phyloP scores from a whole-genome alignment of 306 rosid species.

The Vigna hirtella region DNA sequence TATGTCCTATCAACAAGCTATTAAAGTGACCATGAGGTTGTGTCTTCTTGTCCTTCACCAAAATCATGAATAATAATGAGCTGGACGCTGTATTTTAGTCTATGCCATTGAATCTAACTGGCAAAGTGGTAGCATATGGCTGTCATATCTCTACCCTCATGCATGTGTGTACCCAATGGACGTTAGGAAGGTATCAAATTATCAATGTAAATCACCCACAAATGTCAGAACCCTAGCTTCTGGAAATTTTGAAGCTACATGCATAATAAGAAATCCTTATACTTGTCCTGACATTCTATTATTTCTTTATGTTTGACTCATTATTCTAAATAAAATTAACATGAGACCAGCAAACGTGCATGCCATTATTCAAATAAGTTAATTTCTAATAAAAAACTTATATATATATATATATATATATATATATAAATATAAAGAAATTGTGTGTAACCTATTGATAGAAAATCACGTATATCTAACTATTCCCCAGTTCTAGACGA shows the following conservation, averaged over 20 bases:
- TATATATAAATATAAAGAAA: neutral
- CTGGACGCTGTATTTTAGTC: slow-evolving; percentile 36
- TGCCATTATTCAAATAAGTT: neutral
- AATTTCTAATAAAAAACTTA: neutral
- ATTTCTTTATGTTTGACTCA: neutral
- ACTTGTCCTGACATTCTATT: neutral
- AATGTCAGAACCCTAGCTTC: neutral
- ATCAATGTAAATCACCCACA: neutral
- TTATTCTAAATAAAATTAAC: neutral
- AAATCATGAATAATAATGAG: slow-evolving; percentile 32
- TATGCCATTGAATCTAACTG: slow-evolving; percentile 47
- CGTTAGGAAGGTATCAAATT: slow-evolving; percentile 34
- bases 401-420: neutral
- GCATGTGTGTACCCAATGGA: slow-evolving; percentile 9
- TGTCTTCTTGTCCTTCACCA: slow-evolving; percentile 39
- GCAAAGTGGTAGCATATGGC: neutral
- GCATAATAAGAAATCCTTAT: neutral
- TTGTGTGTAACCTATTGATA: neutral
- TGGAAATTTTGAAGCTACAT: slow-evolving; percentile 2
- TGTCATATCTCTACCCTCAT: slow-evolving; percentile 39
- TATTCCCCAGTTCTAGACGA: slow-evolving; percentile 25
- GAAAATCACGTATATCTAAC: slow-evolving; percentile 30
- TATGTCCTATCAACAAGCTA: slow-evolving; percentile 30
- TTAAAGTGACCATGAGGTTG: slow-evolving; percentile 36
- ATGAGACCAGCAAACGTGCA: neutral